Evolutionary conservation across 2,329 filamentous ascomycete species (phyloP).

Genomic region (Zalaria obscura): DNA sequence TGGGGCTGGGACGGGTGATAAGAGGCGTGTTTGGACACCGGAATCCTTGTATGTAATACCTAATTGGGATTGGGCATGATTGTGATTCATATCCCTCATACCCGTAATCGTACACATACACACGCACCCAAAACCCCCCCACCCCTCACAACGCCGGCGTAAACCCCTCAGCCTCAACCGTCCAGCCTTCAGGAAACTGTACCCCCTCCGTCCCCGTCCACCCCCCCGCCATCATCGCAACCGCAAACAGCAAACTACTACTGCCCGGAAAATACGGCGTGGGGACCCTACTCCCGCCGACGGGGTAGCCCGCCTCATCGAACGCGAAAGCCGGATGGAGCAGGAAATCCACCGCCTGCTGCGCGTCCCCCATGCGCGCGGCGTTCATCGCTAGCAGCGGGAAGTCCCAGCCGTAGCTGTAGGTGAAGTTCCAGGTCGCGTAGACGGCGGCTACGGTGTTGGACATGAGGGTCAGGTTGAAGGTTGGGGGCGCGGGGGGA

Average conservation of each 20-base stretch:
- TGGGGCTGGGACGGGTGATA: too few species aligned
- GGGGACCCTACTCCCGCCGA: background rate
- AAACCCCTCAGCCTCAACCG: background rate
- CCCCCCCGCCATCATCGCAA: conserved; percentile 1
- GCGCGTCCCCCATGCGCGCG: background rate
- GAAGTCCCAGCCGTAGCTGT: conserved; percentile 18
- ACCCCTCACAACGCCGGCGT: background rate
- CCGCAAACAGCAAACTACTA: conserved; percentile 1
- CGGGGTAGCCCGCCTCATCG: conserved; percentile 1
- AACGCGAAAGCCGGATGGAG: background rate
- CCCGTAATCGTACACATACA: too few species aligned
- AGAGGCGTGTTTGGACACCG: too few species aligned
- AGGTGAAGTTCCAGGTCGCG: conserved; percentile 20
- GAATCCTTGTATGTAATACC: too few species aligned
- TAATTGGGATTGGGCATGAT: too few species aligned
- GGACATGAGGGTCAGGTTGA: conserved; percentile 17
- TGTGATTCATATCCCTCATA: too few species aligned
- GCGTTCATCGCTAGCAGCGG: conserved; percentile 1
- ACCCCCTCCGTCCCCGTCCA: background rate
- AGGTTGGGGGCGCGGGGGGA: conserved; percentile 9
- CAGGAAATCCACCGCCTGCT: background rate
- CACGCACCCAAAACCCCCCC: background rate
- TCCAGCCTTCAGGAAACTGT: background rate
- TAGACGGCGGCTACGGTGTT: conserved; percentile 15
- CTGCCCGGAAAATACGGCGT: conserved; percentile 2